A percentile compares a stretch with the other conserved stretches of the same genome.
phyloP scores from a whole-genome alignment of 2,329 filamentous ascomycete genomes.

The Fusarium albidum region DNA sequence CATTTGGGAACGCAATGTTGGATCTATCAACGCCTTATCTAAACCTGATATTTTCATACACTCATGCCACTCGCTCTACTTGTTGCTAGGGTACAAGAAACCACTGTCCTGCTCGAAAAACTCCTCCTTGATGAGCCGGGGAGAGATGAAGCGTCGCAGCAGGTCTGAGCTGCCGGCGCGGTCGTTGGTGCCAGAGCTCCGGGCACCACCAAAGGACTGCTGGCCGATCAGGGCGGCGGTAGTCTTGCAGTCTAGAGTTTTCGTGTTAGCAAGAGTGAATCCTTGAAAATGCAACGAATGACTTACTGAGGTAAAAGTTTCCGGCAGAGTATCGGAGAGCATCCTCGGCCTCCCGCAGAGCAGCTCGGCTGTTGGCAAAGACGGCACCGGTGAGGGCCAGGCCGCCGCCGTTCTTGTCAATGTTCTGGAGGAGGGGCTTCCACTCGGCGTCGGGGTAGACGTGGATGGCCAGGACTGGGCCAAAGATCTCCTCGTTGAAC shows the following conservation, averaged over 20 bases:
- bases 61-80: conserved; percentile 29
- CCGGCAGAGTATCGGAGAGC: conserved; percentile 62
- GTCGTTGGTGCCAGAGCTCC: conserved; percentile 63
- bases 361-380: conserved; percentile 57
- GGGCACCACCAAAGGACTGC: conserved; percentile 62
- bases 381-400: conserved; percentile 59
- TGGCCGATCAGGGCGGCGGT: conserved; percentile 64
- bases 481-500: conserved; percentile 82
- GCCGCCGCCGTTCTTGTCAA: conserved; percentile 53
- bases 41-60: conserved; percentile 20
- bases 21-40: conserved; percentile 18
- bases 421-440: conserved; percentile 43
- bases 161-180: conserved; percentile 62
- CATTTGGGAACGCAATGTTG: too few species aligned
- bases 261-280: not conserved
- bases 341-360: conserved; percentile 59
- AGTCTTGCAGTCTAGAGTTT: conserved; percentile 57
- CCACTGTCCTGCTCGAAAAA: conserved; percentile 48
- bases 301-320: conserved; percentile 62
- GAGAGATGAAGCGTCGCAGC: conserved; percentile 59
- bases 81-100: conserved; percentile 61
- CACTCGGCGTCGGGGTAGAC: conserved; percentile 75
- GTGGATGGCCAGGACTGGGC: conserved; percentile 76
- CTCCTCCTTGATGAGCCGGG: conserved; percentile 61
- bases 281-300: fast-evolving